Conservation (phyloP, 306 rosid genomes). For the Datisca glomerata region DNA sequence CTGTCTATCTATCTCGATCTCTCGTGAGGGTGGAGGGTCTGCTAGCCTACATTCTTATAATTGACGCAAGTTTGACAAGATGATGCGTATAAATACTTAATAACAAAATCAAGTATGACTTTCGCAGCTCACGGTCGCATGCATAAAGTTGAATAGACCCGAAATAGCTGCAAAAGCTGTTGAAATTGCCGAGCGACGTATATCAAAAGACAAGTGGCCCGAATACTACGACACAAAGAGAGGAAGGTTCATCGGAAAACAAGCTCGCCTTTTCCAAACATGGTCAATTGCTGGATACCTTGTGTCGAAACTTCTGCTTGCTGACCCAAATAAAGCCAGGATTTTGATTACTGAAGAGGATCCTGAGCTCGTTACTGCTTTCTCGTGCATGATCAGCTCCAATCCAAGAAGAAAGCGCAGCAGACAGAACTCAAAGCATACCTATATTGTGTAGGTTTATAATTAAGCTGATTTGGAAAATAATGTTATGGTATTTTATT, state of each 20-base stretch:
- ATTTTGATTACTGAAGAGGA: constrained; percentile 67
- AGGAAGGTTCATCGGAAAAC: constrained; percentile 63
- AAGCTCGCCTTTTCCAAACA: constrained; percentile 54
- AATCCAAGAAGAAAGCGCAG: constrained; percentile 65
- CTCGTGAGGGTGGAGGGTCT: too few relatives aligned
- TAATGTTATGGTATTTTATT: too few relatives aligned
- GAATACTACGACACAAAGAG: constrained; percentile 71
- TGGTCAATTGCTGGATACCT: constrained; percentile 87
- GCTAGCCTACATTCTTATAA: too few relatives aligned
- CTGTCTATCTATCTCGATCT: too few relatives aligned
- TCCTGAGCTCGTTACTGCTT: constrained; percentile 64
- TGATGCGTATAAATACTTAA: too few relatives aligned
- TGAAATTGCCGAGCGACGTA: constrained; percentile 44
- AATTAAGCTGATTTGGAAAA: too few relatives aligned
- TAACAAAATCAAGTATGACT: background rate
- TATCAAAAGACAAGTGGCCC: constrained; percentile 73
- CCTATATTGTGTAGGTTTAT: constrained; percentile 14
- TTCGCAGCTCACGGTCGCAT: constrained; percentile 74
- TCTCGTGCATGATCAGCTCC: constrained; percentile 41
- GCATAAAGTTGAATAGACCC: constrained; percentile 77
- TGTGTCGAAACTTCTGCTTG: constrained; percentile 53
- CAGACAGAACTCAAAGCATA: constrained; percentile 36
- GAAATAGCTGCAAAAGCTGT: constrained; percentile 64
- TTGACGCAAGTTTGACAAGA: too few relatives aligned
- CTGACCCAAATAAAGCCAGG: constrained; percentile 61